Evolutionary conservation across 768 basidiomycete species (phyloP).

Genomic region (Lactifluus echinatus): DNA sequence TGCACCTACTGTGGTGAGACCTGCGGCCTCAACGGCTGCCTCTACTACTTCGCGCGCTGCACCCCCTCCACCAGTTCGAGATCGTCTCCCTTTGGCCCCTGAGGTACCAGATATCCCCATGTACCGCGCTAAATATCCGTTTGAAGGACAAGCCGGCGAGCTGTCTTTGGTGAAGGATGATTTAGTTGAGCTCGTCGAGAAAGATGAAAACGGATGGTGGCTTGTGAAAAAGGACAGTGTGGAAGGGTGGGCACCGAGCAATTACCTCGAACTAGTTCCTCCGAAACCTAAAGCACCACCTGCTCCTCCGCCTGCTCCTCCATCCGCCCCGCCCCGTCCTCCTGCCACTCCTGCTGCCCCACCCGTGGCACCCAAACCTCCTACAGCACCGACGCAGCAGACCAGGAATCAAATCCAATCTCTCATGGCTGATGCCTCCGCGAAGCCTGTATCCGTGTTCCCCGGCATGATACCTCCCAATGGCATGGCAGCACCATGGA

Average conservation of each 20-base stretch:
- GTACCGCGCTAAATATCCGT: conserved; percentile 89
- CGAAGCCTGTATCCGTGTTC: conserved; percentile 76
- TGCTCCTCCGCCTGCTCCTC: conserved; percentile 45
- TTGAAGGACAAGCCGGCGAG: conserved; percentile 88
- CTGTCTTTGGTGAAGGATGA: conserved; percentile 88
- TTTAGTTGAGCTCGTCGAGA: conserved; percentile 82
- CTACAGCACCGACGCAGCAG: conserved; percentile 23
- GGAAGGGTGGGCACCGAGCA: conserved; percentile 95
- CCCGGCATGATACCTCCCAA: conserved; percentile 64
- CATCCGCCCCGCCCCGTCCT: conserved; percentile 32
- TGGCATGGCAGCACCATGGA: conserved; percentile 68
- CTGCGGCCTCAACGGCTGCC: conserved; percentile 29
- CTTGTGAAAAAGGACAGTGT: conserved; percentile 71
- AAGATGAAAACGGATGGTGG: conserved; percentile 98
- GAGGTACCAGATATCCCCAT: conserved; percentile 57
- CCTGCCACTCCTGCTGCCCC: conserved; percentile 33
- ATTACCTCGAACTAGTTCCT: conserved; percentile 79
- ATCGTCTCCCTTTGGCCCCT: conserved; percentile 44
- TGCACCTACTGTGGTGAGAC: conserved; percentile 28
- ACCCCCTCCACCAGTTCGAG: conserved; percentile 34
- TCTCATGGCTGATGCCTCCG: conserved; percentile 47
- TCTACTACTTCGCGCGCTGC: conserved; percentile 37
- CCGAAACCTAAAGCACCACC: conserved; percentile 60
- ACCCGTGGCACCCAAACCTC: conserved; percentile 5
- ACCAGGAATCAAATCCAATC: conserved; percentile 31